Percentiles rank a stretch among this genome's conserved stretches.
These are phyloP conservation scores for Cordyceps tenuipes DNA, from an alignment of 2,329 filamentous ascomycete species.

Conservation along the genomic window DNA sequence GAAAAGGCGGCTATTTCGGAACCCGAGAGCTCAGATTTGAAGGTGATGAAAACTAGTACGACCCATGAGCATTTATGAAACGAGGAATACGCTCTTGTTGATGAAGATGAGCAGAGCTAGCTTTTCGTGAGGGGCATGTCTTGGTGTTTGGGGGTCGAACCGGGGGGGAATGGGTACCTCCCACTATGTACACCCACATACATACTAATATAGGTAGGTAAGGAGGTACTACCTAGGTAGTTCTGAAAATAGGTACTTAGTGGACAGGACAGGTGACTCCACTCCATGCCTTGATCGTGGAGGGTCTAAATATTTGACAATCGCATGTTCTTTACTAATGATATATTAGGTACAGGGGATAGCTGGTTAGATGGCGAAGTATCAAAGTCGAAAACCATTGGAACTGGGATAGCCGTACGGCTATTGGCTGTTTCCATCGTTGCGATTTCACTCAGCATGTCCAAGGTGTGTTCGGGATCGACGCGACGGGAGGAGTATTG, in stretches of 20 bases:
- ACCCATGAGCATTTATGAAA: neutral
- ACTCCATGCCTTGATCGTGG: too few species aligned
- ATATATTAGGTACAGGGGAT: neutral
- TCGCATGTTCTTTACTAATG: too few species aligned
- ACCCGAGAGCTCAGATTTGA: neutral
- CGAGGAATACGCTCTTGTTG: neutral
- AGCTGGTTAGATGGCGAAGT: slow-evolving; percentile 8
- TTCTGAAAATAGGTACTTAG: too few species aligned
- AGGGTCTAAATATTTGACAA: too few species aligned
- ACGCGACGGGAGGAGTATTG: too few species aligned
- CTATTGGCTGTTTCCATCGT: slow-evolving; percentile 8
- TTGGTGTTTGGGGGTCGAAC: neutral
- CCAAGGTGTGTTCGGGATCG: neutral
- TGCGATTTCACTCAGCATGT: slow-evolving; percentile 13
- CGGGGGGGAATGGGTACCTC: neutral
- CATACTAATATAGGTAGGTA: too few species aligned
- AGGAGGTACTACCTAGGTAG: too few species aligned
- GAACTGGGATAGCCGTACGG: slow-evolving; percentile 11
- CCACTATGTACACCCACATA: too few species aligned
- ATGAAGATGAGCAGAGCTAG: neutral
- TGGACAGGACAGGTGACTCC: too few species aligned
- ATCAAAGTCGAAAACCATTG: slow-evolving; percentile 2
- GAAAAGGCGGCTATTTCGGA: neutral
- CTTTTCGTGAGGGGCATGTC: neutral
- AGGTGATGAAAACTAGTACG: neutral